Evolutionary conservation across 2,329 filamentous ascomycete species (phyloP).

Genomic region (Aspergillus floridensis): DNA sequence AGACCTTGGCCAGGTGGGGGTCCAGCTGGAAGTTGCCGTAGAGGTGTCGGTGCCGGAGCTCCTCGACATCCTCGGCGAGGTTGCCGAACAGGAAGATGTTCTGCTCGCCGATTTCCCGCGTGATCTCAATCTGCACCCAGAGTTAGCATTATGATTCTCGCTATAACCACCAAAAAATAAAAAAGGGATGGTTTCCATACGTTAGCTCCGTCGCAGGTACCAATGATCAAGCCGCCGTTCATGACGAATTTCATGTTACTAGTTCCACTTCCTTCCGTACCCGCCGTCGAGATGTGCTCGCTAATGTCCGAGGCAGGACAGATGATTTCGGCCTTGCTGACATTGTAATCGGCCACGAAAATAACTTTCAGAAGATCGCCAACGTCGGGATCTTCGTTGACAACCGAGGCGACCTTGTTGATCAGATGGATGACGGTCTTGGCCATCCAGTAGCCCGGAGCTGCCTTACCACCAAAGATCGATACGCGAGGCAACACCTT

Average conservation of each 20-base stretch:
- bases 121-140: constrained; percentile 81
- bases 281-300: constrained; percentile 97
- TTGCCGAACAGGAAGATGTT: constrained; percentile 99
- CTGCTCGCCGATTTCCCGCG: constrained; percentile 89
- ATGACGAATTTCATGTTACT: constrained; percentile 99
- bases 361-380: constrained; percentile 95
- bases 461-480: constrained; percentile 97
- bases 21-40: constrained; percentile 80
- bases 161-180: too few relatives aligned
- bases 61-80: constrained; percentile 92
- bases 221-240: constrained; percentile 95
- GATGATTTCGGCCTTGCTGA: constrained; percentile 98
- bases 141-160: too few relatives aligned
- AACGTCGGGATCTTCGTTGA: constrained; percentile 90
- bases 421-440: constrained; percentile 98
- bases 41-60: constrained; percentile 84
- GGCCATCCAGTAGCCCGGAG: constrained; percentile 99
- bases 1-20: constrained; percentile 73
- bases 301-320: constrained; percentile 91
- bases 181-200: constrained; percentile 53
- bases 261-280: constrained; percentile 82
- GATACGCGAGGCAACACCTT: constrained; percentile 84
- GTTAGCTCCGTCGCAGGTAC: constrained; percentile 96
- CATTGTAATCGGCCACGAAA: constrained; percentile 97
- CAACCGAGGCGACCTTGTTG: constrained; percentile 83